phyloP scores from a whole-genome alignment of 371 early-diverging fungal genomes.

The Racocetra persica region DNA sequence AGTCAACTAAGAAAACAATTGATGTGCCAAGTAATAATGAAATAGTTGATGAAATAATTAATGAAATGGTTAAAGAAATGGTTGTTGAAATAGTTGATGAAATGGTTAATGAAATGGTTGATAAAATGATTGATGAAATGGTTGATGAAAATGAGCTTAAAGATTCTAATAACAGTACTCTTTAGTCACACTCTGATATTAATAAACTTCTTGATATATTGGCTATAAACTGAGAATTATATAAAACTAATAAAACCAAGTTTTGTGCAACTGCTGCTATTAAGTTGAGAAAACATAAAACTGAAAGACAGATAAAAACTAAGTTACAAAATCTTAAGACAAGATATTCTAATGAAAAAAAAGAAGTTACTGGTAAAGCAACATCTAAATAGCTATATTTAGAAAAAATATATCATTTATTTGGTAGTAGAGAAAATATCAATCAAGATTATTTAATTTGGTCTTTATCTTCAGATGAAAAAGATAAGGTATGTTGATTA shows the following conservation, averaged over 20 bases:
- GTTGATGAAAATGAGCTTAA: too few relatives aligned
- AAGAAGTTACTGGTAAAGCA: not conserved
- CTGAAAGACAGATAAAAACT: not conserved
- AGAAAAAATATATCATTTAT: not conserved
- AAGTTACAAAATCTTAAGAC: not conserved
- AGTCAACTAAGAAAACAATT: too few relatives aligned
- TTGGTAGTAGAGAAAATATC: not conserved
- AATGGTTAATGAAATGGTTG: too few relatives aligned
- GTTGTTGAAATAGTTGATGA: too few relatives aligned
- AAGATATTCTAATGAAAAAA: not conserved
- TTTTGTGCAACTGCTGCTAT: not conserved
- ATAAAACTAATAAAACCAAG: conserved; percentile 1
- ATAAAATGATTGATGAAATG: too few relatives aligned
- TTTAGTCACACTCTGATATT: not conserved
- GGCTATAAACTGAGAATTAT: not conserved
- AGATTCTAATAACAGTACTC: not conserved
- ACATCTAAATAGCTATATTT: not conserved
- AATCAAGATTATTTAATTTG: not conserved
- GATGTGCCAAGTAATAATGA: too few relatives aligned
- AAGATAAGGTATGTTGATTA: too few relatives aligned
- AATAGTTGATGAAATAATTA: too few relatives aligned
- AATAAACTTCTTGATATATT: not conserved
- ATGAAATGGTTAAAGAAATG: too few relatives aligned
- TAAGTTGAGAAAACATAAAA: not conserved
- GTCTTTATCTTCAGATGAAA: not conserved